A percentile compares a stretch with the other conserved stretches of the same genome.
phyloP scores from a whole-genome alignment of 352 stramenopile genomes.

The Pythium monospermum region DNA sequence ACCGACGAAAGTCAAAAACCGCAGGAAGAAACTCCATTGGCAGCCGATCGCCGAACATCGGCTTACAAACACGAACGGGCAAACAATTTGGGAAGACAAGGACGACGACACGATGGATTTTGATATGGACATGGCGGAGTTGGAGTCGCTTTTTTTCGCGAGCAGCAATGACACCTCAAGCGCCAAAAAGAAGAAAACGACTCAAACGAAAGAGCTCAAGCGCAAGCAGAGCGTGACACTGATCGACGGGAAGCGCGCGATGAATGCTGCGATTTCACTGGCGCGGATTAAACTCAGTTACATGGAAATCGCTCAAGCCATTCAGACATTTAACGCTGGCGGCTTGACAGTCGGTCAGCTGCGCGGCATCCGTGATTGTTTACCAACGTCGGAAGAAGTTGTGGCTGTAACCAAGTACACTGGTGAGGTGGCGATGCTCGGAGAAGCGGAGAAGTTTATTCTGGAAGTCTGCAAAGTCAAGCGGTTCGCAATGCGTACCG shows the following conservation, averaged over 20 bases:
- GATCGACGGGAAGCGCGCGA: conserved; percentile 94
- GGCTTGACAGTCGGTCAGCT: conserved; percentile 72
- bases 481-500: conserved; percentile 54
- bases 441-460: conserved; percentile 88
- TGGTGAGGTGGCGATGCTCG: conserved; percentile 55
- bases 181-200: conserved; percentile 50
- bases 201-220: conserved; percentile 36
- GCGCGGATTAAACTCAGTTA: conserved; percentile 93
- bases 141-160: conserved; percentile 83
- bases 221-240: conserved; percentile 86
- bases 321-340: conserved; percentile 60
- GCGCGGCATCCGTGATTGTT: conserved; percentile 89
- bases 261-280: conserved; percentile 97
- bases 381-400: conserved; percentile 92
- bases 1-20: conserved; percentile 18
- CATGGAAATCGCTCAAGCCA: conserved; percentile 73
- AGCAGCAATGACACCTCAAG: conserved; percentile 39
- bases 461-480: conserved; percentile 80
- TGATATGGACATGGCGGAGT: conserved; percentile 86
- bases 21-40: conserved; percentile 89
- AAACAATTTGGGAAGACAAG: conserved; percentile 83
- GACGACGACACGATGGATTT: conserved; percentile 61
- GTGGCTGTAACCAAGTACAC: conserved; percentile 73
- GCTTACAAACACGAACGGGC: conserved; percentile 57
- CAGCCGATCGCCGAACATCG: conserved; percentile 82